These are phyloP conservation scores for Pseudozyma thailandica DNA, from an alignment of 1,284 basidiomycete species.

Conservation along the genomic window DNA sequence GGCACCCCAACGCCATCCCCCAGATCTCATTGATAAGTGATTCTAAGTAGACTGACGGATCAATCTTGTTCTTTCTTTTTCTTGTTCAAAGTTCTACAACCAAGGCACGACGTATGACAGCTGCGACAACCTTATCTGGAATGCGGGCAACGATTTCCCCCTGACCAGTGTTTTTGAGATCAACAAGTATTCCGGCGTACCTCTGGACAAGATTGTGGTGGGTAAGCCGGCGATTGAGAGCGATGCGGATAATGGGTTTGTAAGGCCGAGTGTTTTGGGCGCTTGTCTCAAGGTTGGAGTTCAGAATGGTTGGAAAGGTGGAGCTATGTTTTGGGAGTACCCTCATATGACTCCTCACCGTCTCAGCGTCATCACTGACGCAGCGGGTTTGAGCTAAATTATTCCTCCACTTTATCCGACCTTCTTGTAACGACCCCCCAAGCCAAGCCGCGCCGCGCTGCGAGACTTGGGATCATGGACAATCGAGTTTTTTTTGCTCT, in stretches of 20 bases:
- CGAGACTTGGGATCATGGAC: neutral
- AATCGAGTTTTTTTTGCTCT: no score
- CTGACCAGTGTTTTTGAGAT: constrained; percentile 75
- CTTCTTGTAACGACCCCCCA: neutral
- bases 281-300: constrained; percentile 73
- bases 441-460: no score
- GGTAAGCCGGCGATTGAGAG: constrained; percentile 74
- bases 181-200: constrained; percentile 72
- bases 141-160: constrained; percentile 73
- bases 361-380: constrained; percentile 40
- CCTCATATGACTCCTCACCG: constrained; percentile 50
- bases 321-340: constrained; percentile 64
- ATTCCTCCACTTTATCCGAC: neutral
- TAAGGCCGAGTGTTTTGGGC: constrained; percentile 73
- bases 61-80: neutral
- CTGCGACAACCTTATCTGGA: constrained; percentile 71
- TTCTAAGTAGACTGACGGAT: neutral
- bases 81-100: constrained; percentile 49
- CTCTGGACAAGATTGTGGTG: constrained; percentile 73
- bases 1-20: neutral
- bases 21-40: neutral
- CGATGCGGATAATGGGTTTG: constrained; percentile 75
- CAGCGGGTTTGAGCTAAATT: constrained; percentile 29
- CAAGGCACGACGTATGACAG: constrained; percentile 39
- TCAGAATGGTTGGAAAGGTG: constrained; percentile 74